These are phyloP conservation scores for Candida patagonica DNA, from an alignment of 805 yeast species.

Conservation along the genomic window DNA sequence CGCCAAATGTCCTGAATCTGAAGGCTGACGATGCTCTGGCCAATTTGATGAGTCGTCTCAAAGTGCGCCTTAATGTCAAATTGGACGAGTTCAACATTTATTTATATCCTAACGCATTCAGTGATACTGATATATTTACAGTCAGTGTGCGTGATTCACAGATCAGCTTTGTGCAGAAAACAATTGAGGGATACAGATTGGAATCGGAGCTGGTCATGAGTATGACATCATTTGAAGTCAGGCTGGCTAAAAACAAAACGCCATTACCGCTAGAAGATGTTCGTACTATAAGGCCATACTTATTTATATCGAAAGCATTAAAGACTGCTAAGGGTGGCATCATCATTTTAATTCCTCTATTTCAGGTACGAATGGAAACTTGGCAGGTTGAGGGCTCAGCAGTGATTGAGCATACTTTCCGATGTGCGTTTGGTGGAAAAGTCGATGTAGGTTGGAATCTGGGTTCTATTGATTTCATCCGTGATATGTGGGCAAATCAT, in stretches of 20 bases:
- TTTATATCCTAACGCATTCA: conserved; percentile 73
- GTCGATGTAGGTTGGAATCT: conserved; percentile 91
- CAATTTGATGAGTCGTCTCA: conserved; percentile 29
- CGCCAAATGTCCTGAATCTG: conserved; percentile 1
- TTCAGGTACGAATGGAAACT: conserved; percentile 66
- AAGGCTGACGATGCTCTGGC: conserved; percentile 9
- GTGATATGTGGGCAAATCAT: conserved; percentile 90
- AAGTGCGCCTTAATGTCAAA: conserved; percentile 58
- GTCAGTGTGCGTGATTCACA: conserved; percentile 22
- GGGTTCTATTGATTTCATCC: conserved; percentile 79
- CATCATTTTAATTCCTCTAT: conserved; percentile 70
- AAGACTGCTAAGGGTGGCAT: conserved; percentile 64
- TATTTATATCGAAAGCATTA: conserved; percentile 45
- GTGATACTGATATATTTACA: conserved; percentile 68
- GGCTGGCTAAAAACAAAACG: conserved; percentile 52
- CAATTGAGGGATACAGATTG: conserved; percentile 25
- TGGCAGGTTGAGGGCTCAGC: conserved; percentile 45
- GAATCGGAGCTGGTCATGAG: conserved; percentile 52
- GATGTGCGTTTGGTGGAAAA: conserved; percentile 74
- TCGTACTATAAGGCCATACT: conserved; percentile 38
- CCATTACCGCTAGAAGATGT: conserved; percentile 43
- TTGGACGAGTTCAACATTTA: conserved; percentile 48
- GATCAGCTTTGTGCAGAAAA: conserved; percentile 23
- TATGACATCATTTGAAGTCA: conserved; percentile 54
- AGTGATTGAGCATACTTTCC: conserved; percentile 55